Percentiles rank a stretch among this genome's conserved stretches.
Evolutionary conservation across 202 grass and related monocot genomes (phyloP).

Genomic region (Schoenoplectus triqueter): DNA sequence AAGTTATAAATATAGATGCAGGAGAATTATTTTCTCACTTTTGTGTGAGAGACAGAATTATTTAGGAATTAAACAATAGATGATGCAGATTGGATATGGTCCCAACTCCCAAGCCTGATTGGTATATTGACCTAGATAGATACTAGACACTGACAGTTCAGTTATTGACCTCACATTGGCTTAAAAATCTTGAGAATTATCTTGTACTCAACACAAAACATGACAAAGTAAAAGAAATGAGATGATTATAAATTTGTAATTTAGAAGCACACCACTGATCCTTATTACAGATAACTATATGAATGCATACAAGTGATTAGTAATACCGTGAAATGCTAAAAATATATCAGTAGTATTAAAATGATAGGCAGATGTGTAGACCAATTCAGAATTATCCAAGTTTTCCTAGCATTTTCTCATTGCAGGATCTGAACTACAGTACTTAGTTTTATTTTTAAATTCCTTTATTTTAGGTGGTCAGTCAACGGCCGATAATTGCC

Average conservation of each 20-base stretch:
- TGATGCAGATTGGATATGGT: background rate
- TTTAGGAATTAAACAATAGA: background rate
- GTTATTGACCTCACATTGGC: background rate
- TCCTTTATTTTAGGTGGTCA: constrained; percentile 62
- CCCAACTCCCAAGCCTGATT: background rate
- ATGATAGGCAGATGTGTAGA: background rate
- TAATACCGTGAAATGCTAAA: background rate
- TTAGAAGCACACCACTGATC: background rate
- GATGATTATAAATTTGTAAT: constrained; percentile 1
- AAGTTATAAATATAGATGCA: background rate
- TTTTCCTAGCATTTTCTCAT: background rate
- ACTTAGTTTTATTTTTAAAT: too few relatives aligned
- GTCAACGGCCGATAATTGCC: constrained; percentile 83
- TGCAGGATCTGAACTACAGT: background rate
- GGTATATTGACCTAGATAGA: background rate
- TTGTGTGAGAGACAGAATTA: background rate
- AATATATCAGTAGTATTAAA: background rate
- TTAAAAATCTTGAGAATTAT: background rate
- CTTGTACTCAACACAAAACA: background rate
- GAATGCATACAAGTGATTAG: background rate
- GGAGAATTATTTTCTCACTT: background rate
- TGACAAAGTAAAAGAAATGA: background rate
- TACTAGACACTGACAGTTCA: background rate
- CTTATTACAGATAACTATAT: background rate
- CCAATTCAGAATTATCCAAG: background rate